These are phyloP conservation scores for Xylaria sp. DNA, from an alignment of 2,329 filamentous ascomycete genomes.

Conservation along the genomic window DNA sequence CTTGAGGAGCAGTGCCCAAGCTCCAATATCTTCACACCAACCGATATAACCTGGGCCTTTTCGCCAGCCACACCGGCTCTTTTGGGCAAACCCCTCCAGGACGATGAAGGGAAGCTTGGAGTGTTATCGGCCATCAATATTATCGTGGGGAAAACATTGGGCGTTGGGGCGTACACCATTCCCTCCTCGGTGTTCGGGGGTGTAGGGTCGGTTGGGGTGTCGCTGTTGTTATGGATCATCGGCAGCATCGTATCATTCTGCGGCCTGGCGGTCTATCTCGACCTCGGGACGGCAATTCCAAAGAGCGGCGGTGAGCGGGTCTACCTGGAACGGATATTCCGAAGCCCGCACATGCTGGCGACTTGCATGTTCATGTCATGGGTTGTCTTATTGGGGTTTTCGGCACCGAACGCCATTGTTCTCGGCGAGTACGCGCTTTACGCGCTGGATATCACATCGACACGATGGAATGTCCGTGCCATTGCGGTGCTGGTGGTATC, in stretches of 20 bases:
- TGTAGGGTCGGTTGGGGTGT: constrained; percentile 57
- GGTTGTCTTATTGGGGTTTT: constrained; percentile 53
- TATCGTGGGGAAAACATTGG: constrained; percentile 44
- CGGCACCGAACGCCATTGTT: constrained; percentile 54
- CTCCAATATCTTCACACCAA: constrained; percentile 23
- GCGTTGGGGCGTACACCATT: constrained; percentile 55
- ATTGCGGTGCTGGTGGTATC: constrained; percentile 52
- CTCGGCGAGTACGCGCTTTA: constrained; percentile 56
- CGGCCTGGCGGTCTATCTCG: constrained; percentile 49
- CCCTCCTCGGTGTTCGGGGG: constrained; percentile 59
- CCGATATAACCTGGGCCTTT: constrained; percentile 29
- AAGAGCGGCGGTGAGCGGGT: constrained; percentile 54
- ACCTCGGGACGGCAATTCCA: constrained; percentile 49
- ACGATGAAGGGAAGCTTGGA: constrained; percentile 38
- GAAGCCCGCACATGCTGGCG: constrained; percentile 30
- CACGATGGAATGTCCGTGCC: constrained; percentile 52
- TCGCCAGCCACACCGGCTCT: constrained; percentile 24
- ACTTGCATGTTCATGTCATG: constrained; percentile 39
- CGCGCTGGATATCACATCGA: constrained; percentile 43
- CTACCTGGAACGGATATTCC: constrained; percentile 57
- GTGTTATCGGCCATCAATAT: constrained; percentile 42
- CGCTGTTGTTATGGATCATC: constrained; percentile 57
- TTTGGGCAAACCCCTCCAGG: background rate
- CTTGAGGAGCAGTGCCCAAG: constrained; percentile 18
- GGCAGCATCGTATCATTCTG: constrained; percentile 50